phyloP scores from a whole-genome alignment of 495 filamentous ascomycete species.

The Penicillium flavigenum region DNA sequence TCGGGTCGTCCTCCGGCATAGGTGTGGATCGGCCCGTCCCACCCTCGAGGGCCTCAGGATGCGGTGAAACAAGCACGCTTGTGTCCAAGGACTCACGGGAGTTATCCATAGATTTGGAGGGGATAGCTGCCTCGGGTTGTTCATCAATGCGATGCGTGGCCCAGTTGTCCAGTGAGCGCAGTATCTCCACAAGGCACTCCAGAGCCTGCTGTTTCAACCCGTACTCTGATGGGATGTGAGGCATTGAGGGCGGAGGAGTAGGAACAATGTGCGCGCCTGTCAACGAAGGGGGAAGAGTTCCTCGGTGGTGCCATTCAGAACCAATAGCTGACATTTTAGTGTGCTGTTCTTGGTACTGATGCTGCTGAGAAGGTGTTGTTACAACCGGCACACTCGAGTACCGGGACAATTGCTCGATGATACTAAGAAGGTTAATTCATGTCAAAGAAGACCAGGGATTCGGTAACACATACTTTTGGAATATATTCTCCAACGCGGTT shows the following conservation, averaged over 20 bases:
- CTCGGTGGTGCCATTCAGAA: constrained; percentile 80
- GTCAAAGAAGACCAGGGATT: background rate
- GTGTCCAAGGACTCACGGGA: constrained; percentile 81
- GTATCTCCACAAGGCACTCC: constrained; percentile 80
- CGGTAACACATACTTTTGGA: constrained; percentile 58
- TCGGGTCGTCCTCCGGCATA: constrained; percentile 81
- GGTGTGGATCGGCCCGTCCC: constrained; percentile 71
- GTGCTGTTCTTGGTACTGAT: constrained; percentile 77
- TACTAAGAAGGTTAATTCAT: constrained; percentile 42
- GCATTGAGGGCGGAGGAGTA: constrained; percentile 45
- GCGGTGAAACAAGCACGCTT: constrained; percentile 51
- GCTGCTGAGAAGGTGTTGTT: constrained; percentile 74
- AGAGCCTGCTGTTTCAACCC: constrained; percentile 83
- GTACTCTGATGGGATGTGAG: constrained; percentile 77
- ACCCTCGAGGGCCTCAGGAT: constrained; percentile 53
- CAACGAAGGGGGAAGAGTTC: constrained; percentile 80
- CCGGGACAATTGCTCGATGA: constrained; percentile 89
- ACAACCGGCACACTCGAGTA: constrained; percentile 72
- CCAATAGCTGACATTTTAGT: constrained; percentile 54
- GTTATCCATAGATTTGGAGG: constrained; percentile 69
- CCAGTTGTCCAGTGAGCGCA: constrained; percentile 92
- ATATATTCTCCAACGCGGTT: constrained; percentile 92
- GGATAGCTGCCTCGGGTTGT: constrained; percentile 47
- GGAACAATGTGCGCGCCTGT: constrained; percentile 69
- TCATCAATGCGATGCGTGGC: constrained; percentile 74